Evolutionary conservation across 192 early-diverging fungal genomes (phyloP).

Genomic region (Backusella psychrophila): DNA sequence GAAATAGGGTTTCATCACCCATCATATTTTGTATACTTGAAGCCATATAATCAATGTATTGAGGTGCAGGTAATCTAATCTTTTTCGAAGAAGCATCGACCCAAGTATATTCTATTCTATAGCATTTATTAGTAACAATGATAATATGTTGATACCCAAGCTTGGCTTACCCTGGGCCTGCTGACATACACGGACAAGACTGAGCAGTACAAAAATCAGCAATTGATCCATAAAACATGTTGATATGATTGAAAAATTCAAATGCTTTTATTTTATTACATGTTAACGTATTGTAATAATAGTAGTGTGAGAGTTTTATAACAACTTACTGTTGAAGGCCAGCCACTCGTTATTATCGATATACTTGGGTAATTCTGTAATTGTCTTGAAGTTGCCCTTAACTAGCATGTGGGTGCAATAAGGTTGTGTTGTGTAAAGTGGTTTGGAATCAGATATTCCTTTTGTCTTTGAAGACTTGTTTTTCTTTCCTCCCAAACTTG

Average conservation of each 20-base stretch:
- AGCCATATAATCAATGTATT: conserved; percentile 93
- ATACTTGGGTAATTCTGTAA: conserved; percentile 87
- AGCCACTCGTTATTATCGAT: conserved; percentile 95
- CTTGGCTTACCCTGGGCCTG: conserved; percentile 63
- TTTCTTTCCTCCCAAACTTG: conserved; percentile 28
- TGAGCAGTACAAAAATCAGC: conserved; percentile 84
- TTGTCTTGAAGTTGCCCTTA: conserved; percentile 88
- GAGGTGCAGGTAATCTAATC: conserved; percentile 84
- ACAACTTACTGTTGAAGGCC: conserved; percentile 65
- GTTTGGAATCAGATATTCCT: conserved; percentile 32
- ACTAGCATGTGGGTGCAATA: conserved; percentile 82
- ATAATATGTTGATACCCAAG: background rate
- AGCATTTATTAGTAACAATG: background rate
- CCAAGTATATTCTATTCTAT: conserved; percentile 85
- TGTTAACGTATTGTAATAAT: background rate
- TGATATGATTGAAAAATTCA: conserved; percentile 93
- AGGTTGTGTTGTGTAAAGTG: conserved; percentile 57
- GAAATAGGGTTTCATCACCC: conserved; percentile 88
- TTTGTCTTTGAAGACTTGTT: conserved; percentile 33
- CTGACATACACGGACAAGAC: conserved; percentile 84
- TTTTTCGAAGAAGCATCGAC: conserved; percentile 79
- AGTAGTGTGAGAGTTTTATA: background rate
- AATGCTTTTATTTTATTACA: conserved; percentile 48
- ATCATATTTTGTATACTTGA: conserved; percentile 84
- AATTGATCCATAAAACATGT: conserved; percentile 89